These are phyloP conservation scores for Globisporangium apiculatum DNA, from an alignment of 352 stramenopile genomes.

Conservation along the genomic window DNA sequence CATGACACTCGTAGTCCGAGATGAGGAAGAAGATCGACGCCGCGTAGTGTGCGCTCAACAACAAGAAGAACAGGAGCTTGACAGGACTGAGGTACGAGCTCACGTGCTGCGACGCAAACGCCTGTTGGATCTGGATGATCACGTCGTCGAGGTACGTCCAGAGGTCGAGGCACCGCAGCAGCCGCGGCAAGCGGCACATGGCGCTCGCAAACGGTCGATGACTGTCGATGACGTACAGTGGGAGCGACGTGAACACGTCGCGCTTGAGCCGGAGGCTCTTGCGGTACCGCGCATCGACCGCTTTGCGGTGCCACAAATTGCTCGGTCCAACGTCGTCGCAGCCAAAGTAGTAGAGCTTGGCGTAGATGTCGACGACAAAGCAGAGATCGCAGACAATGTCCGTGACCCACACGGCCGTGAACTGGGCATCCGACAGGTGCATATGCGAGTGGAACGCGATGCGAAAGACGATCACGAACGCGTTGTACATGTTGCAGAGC, in stretches of 20 bases:
- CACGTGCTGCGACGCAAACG: constrained; percentile 56
- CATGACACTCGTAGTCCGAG: constrained; percentile 46
- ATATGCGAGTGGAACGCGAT: constrained; percentile 58
- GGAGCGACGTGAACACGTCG: constrained; percentile 46
- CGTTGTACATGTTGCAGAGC: constrained; percentile 61
- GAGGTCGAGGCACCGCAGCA: constrained; percentile 45
- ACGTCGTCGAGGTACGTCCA: constrained; percentile 53
- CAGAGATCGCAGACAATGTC: constrained; percentile 47
- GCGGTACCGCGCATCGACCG: constrained; percentile 26
- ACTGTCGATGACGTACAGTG: constrained; percentile 40
- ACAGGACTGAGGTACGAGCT: constrained; percentile 59
- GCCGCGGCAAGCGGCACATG: constrained; percentile 44
- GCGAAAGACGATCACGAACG: constrained; percentile 56
- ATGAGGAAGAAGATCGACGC: constrained; percentile 69
- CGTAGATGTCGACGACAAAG: constrained; percentile 57
- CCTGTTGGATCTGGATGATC: constrained; percentile 65
- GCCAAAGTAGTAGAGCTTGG: constrained; percentile 61
- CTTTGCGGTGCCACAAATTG: constrained; percentile 36
- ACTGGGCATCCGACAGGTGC: constrained; percentile 18
- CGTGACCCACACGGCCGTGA: constrained; percentile 21
- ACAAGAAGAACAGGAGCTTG: constrained; percentile 66
- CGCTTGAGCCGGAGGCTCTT: constrained; percentile 36
- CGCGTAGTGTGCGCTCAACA: constrained; percentile 52
- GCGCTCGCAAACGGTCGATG: constrained; percentile 14
- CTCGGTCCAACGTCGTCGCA: constrained; percentile 29